Percentiles rank a stretch among this genome's conserved stretches.
phyloP scores from a whole-genome alignment of 2,329 filamentous ascomycete genomes.

The Thielaviopsis ethacetica region DNA sequence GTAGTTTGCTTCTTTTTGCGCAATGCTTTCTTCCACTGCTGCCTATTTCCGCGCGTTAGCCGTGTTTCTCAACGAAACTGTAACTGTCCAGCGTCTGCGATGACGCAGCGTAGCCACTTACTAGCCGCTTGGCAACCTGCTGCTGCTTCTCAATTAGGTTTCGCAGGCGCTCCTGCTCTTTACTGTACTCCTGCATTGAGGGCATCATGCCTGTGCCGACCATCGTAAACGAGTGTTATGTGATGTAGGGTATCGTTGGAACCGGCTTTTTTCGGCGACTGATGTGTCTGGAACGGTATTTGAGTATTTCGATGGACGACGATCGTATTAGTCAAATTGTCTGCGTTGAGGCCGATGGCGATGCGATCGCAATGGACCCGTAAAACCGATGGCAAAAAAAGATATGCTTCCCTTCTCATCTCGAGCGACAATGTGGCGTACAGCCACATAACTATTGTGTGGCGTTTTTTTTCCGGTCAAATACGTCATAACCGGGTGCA shows the following conservation, averaged over 20 bases:
- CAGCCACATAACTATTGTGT: background rate
- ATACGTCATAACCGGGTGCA: background rate
- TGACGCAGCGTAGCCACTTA: slow-evolving; percentile 14
- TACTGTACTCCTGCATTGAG: slow-evolving; percentile 32
- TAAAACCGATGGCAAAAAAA: background rate
- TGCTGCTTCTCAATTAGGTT: slow-evolving; percentile 30
- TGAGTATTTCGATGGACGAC: too few species aligned
- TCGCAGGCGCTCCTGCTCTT: slow-evolving; percentile 31
- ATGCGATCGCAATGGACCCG: background rate
- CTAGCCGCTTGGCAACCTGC: slow-evolving; percentile 23
- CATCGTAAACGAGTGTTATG: slow-evolving; percentile 1
- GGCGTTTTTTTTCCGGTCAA: background rate
- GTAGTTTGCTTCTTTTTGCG: slow-evolving; percentile 69
- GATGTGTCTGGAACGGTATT: too few species aligned
- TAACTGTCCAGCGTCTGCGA: slow-evolving; percentile 20
- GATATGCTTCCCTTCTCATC: background rate
- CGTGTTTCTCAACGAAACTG: background rate
- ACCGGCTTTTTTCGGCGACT: too few species aligned
- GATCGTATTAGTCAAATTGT: background rate
- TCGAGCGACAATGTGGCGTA: background rate
- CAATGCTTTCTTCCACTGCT: slow-evolving; percentile 60
- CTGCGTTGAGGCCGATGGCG: background rate
- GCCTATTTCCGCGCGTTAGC: slow-evolving; percentile 17
- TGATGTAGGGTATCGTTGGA: too few species aligned
- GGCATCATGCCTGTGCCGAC: slow-evolving; percentile 17